A percentile compares a stretch with the other conserved stretches of the same genome.
Evolutionary conservation across 768 basidiomycete species (phyloP).

Genomic region (Podaxis sp.): DNA sequence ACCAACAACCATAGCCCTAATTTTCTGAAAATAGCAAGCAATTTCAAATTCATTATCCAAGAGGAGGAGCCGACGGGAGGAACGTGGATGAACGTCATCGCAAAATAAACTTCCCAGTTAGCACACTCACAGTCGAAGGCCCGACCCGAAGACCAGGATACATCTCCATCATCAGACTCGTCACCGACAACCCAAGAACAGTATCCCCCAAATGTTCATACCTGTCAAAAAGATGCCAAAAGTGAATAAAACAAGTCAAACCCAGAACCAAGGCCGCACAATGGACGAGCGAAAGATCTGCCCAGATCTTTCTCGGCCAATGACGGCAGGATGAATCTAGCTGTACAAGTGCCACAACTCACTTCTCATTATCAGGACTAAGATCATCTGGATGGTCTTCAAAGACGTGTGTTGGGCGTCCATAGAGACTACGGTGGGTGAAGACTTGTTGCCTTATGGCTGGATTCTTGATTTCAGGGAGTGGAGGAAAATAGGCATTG

Average conservation of each 20-base stretch:
- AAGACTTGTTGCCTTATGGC: conserved; percentile 56
- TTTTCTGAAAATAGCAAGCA: conserved; percentile 52
- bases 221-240: conserved; percentile 32
- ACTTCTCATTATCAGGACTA: conserved; percentile 85
- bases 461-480: conserved; percentile 52
- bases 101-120: not conserved
- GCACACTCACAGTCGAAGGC: conserved; percentile 63
- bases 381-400: conserved; percentile 72
- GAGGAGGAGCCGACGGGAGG: not conserved
- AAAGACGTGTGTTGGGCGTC: conserved; percentile 70
- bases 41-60: conserved; percentile 13
- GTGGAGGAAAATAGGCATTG: conserved; percentile 48
- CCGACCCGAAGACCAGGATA: conserved; percentile 75
- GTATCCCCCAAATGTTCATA: conserved; percentile 77
- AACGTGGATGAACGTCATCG: not conserved
- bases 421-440: conserved; percentile 73
- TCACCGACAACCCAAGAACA: conserved; percentile 68
- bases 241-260: conserved; percentile 3
- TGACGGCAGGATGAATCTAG: not conserved
- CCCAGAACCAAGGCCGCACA: not conserved
- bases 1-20: conserved; percentile 71
- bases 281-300: not conserved
- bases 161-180: conserved; percentile 56
- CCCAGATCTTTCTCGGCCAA: not conserved
- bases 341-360: conserved; percentile 14